A percentile compares a stretch with the other conserved stretches of the same genome.
Conservation (phyloP, 441 rosid genomes). For the Populus hybrid region DNA sequence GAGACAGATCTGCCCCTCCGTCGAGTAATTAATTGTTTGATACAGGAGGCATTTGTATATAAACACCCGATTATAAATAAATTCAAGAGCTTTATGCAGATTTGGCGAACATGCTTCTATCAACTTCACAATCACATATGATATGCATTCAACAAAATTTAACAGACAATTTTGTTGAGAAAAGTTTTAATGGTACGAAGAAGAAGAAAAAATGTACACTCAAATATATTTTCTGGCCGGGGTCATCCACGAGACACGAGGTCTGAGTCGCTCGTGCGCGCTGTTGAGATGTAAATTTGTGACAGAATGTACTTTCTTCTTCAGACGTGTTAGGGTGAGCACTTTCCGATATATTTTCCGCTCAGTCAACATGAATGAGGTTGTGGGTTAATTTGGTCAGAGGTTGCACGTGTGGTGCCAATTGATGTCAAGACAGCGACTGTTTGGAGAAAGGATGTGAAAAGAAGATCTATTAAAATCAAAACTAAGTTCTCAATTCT, state of each 20-base stretch:
- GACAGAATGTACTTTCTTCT: slow-evolving; percentile 8
- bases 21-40: too few species aligned
- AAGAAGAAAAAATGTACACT: too few species aligned
- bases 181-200: not conserved
- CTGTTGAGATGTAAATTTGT: not conserved
- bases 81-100: not conserved
- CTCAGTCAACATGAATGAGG: slow-evolving; percentile 40
- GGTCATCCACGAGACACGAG: slow-evolving; percentile 35
- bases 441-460: too few species aligned
- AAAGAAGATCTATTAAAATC: too few species aligned
- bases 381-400: slow-evolving; percentile 26
- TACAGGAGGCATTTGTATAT: too few species aligned
- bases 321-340: slow-evolving; percentile 11
- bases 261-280: slow-evolving; percentile 38
- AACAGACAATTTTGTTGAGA: not conserved
- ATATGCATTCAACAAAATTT: not conserved
- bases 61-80: too few species aligned
- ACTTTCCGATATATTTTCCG: slow-evolving; percentile 35
- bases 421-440: slow-evolving; percentile 10
- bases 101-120: too few species aligned
- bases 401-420: slow-evolving; percentile 40
- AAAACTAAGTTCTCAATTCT: too few species aligned
- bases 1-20: too few species aligned
- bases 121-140: not conserved
- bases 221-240: not conserved